Evolutionary conservation across 345 rosid species (phyloP).

Genomic region (Euphorbia pulcherrima): DNA sequence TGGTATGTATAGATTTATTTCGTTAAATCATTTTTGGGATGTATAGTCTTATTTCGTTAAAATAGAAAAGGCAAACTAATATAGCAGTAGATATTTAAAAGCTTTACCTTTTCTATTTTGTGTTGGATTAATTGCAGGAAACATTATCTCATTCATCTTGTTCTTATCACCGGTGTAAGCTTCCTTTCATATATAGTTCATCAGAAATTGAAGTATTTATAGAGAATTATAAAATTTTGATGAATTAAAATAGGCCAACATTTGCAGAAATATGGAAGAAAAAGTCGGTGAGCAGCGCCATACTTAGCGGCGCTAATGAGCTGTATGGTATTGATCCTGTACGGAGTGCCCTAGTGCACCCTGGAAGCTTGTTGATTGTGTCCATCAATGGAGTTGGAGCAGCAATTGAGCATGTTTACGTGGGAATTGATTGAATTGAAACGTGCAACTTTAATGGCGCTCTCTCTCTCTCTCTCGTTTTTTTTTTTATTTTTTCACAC

Average conservation of each 20-base stretch:
- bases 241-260: constrained; percentile 56
- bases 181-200: too few relatives aligned
- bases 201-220: too few relatives aligned
- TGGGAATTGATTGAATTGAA: too few relatives aligned
- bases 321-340: constrained; percentile 74
- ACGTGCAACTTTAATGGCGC: too few relatives aligned
- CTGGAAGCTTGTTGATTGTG: constrained; percentile 54
- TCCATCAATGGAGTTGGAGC: constrained; percentile 75
- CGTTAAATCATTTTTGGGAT: background rate
- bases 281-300: constrained; percentile 57
- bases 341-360: constrained; percentile 78
- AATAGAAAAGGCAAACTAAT: background rate
- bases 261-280: constrained; percentile 61
- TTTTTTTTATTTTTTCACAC: constrained; percentile 41
- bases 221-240: too few relatives aligned
- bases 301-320: constrained; percentile 73
- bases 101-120: too few relatives aligned
- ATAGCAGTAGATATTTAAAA: too few relatives aligned
- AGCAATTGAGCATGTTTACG: constrained; percentile 48
- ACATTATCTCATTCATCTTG: constrained; percentile 59
- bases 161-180: constrained; percentile 86
- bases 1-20: constrained; percentile 32
- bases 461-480: too few relatives aligned
- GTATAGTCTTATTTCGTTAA: too few relatives aligned
- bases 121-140: constrained; percentile 48